Conservation (phyloP, 768 basidiomycete species). For the Calocybe gangraenosa region DNA sequence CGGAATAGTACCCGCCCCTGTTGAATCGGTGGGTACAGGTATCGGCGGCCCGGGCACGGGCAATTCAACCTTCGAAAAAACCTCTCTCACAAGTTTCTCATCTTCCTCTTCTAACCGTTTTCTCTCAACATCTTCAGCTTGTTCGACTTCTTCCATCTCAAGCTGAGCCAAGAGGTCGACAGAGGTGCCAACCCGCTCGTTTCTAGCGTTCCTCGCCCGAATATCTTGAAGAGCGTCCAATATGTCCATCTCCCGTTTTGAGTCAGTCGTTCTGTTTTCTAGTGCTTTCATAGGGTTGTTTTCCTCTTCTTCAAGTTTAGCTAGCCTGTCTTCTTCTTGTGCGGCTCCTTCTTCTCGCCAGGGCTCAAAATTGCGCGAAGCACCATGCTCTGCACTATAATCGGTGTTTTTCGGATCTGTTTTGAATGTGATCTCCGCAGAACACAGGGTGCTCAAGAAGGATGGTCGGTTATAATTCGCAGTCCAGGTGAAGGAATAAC, state of each 20-base stretch:
- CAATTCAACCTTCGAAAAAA: constrained; percentile 68
- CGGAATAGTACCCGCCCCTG: constrained; percentile 11
- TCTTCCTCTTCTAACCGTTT: constrained; percentile 85
- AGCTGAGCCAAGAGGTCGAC: constrained; percentile 66
- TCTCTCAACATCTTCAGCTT: constrained; percentile 69
- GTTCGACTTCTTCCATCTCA: constrained; percentile 65
- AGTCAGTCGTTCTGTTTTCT: constrained; percentile 89
- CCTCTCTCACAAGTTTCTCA: constrained; percentile 81
- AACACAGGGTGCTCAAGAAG: constrained; percentile 76
- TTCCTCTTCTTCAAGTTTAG: constrained; percentile 86
- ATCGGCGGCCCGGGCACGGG: constrained; percentile 33
- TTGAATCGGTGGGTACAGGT: constrained; percentile 11
- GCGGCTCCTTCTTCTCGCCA: constrained; percentile 83
- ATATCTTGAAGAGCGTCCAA: constrained; percentile 95
- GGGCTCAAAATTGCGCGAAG: constrained; percentile 96
- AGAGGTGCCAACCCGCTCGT: constrained; percentile 77
- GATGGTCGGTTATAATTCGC: constrained; percentile 18
- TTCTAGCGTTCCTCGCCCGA: constrained; percentile 79
- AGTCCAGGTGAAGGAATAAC: constrained; percentile 21
- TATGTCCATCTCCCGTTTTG: constrained; percentile 97
- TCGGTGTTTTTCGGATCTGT: constrained; percentile 98
- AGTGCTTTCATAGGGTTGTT: constrained; percentile 97
- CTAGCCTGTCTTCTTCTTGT: constrained; percentile 81
- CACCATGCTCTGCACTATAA: constrained; percentile 91
- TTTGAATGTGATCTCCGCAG: constrained; percentile 99